Percentiles rank a stretch among this genome's conserved stretches.
phyloP scores from a whole-genome alignment of 768 basidiomycete genomes.

The Dacryopinax spathularia region DNA sequence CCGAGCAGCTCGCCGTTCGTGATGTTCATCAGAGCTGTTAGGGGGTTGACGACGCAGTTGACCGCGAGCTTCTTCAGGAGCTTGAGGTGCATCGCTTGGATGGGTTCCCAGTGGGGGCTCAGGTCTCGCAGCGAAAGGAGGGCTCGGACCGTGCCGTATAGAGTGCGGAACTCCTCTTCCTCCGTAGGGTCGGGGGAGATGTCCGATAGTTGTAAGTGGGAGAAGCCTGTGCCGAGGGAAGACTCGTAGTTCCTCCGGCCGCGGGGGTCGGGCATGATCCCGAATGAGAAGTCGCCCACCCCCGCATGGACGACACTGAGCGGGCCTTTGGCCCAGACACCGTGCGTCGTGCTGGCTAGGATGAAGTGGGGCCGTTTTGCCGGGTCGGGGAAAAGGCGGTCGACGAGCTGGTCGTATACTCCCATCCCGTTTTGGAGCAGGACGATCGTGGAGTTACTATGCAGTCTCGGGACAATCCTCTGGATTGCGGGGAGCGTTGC shows the following conservation, averaged over 20 bases:
- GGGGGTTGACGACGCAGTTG: constrained; percentile 69
- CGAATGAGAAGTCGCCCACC: constrained; percentile 58
- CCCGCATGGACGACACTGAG: constrained; percentile 56
- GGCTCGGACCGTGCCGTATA: constrained; percentile 55
- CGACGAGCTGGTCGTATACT: constrained; percentile 62
- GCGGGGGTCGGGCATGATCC: constrained; percentile 53
- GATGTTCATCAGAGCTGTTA: constrained; percentile 69
- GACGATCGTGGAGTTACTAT: constrained; percentile 61
- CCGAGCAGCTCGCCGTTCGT: constrained; percentile 61
- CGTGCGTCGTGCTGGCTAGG: constrained; percentile 68
- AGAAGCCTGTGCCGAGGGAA: background rate
- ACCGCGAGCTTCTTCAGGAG: constrained; percentile 71
- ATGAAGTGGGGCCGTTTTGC: constrained; percentile 70
- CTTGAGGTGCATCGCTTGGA: constrained; percentile 48
- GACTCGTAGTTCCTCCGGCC: constrained; percentile 18
- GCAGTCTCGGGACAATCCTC: constrained; percentile 47
- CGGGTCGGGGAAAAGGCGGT: constrained; percentile 55
- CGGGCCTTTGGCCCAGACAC: constrained; percentile 42
- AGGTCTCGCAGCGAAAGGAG: constrained; percentile 42
- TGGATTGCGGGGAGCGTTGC: constrained; percentile 44
- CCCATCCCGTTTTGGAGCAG: constrained; percentile 95
- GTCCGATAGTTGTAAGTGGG: constrained; percentile 10
- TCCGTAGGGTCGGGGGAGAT: constrained; percentile 22
- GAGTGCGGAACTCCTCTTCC: constrained; percentile 37
- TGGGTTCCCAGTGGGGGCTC: constrained; percentile 47